Percentiles rank a stretch among this genome's conserved stretches.
phyloP scores from a whole-genome alignment of 495 filamentous ascomycete genomes.

The Bathelium albidoporum region DNA sequence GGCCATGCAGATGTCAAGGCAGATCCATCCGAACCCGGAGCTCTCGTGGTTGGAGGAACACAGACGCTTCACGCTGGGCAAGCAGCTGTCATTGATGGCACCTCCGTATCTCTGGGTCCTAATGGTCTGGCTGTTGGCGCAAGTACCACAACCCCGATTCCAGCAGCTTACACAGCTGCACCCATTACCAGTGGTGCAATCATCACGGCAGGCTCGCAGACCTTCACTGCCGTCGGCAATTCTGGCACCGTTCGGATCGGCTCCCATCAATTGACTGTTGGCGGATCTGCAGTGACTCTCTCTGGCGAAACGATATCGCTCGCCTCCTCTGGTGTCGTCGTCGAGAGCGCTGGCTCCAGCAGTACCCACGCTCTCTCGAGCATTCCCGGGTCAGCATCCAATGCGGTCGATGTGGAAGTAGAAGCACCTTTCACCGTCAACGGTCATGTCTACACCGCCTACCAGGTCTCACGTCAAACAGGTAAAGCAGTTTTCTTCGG shows the following conservation, averaged over 20 bases:
- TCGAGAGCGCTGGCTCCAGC: background rate
- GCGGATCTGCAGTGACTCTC: background rate
- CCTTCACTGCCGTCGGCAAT: background rate
- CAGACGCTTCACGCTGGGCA: background rate
- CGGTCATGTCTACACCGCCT: background rate
- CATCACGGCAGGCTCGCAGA: background rate
- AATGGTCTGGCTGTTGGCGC: background rate
- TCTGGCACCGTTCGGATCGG: background rate
- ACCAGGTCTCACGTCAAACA: background rate
- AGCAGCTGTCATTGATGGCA: background rate
- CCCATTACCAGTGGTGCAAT: background rate
- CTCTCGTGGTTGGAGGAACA: background rate
- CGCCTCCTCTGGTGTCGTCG: background rate
- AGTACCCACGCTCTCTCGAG: background rate
- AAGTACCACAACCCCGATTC: background rate
- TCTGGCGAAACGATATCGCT: background rate
- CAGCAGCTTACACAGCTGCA: background rate
- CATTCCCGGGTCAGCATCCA: background rate
- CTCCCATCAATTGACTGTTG: background rate
- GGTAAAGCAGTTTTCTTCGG: background rate
- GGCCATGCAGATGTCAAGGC: background rate
- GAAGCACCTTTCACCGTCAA: background rate
- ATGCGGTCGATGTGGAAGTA: background rate
- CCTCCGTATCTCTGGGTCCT: background rate
- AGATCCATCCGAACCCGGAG: background rate